Base-by-base conservation (phyloP, 768 basidiomycete genomes). In the Bullera alba region DNA sequence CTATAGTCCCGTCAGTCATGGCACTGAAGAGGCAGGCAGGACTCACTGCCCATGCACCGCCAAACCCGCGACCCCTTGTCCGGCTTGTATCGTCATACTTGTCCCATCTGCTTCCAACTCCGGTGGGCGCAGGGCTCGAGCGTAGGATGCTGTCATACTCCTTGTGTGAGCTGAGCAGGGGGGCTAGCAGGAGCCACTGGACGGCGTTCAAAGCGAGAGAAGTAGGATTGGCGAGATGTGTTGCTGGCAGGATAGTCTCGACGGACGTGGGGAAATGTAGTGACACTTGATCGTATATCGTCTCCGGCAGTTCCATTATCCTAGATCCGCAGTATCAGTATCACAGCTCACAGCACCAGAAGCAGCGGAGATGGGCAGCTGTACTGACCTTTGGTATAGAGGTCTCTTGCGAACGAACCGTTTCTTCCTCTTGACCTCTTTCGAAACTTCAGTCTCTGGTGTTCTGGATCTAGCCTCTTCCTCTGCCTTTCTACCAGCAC, bases 141-240 rank as follows among this genome's bases (percentile, higher is more conserved):
- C 54, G 53, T 15, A 67, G 41, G 4, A 67, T 53, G 42, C 57
- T 61, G 14, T 54, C 34, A 6, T 45, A 27, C 30, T 56, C 54
- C 15, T 61, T 51, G 21, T 26, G 26, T 16, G 44, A n/a, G 5
- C 41, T 26, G 54, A 63, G 60, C 19, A 67, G 50, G 2, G 65
- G 62, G 16, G 62, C 62, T n/a, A 58, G 49, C 10, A 58, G 46
- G 6, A 67, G 49, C 34, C 58, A 67, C 41, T 64, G 62, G 2
- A 67, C 32, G 8, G 32, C 43, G 26, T 67, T 57, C 30, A 67
- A 37, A 3, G 17, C 50, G 2, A 67, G 32, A 4, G 54, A 30
- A 21, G 61, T 67, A 0, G 65, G 65, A 22, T 59, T 60, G 30
- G 65, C 65, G 46, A 57, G 51, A 29, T 62, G 58, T 21, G 47